phyloP scores from a whole-genome alignment of 805 yeast genomes.

The Spencermartinsiella europaea region DNA sequence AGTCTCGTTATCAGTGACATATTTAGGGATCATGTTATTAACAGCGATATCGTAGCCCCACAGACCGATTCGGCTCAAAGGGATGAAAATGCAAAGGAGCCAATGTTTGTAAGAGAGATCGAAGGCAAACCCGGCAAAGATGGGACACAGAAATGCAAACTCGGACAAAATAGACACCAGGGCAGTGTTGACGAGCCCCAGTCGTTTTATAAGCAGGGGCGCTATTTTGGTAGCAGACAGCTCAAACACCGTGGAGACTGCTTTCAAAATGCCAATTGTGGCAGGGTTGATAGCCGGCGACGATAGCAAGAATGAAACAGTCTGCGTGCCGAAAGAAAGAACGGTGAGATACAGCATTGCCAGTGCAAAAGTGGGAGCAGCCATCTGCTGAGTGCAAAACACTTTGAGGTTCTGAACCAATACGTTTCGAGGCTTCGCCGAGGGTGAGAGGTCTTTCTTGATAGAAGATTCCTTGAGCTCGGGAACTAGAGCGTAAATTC shows the following conservation, averaged over 20 bases:
- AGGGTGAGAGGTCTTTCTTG: not conserved
- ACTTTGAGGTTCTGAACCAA: conserved; percentile 4
- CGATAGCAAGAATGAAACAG: conserved; percentile 33
- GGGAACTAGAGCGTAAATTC: conserved; percentile 33
- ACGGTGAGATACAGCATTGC: conserved; percentile 35
- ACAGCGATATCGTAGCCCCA: conserved; percentile 40
- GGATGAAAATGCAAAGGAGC: conserved; percentile 10
- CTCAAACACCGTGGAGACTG: conserved; percentile 33
- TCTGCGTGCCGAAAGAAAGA: conserved; percentile 36
- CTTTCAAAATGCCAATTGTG: conserved; percentile 32
- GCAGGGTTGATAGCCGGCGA: conserved; percentile 30
- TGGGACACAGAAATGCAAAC: conserved; percentile 27
- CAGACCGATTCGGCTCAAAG: conserved; percentile 35
- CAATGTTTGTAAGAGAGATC: conserved; percentile 6
- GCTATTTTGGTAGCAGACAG: conserved; percentile 32
- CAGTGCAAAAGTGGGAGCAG: conserved; percentile 31
- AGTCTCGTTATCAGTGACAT: conserved; percentile 1
- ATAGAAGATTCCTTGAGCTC: conserved; percentile 18
- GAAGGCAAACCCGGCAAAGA: conserved; percentile 19
- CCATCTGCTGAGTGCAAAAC: conserved; percentile 27
- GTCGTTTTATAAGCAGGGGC: conserved; percentile 24
- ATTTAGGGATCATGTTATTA: conserved; percentile 31
- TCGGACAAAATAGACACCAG: conserved; percentile 30
- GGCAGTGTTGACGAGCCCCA: conserved; percentile 33
- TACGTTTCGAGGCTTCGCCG: not conserved